These are phyloP conservation scores for Microbotryum intermedium DNA, from an alignment of 1,284 basidiomycete species.

Conservation along the genomic window DNA sequence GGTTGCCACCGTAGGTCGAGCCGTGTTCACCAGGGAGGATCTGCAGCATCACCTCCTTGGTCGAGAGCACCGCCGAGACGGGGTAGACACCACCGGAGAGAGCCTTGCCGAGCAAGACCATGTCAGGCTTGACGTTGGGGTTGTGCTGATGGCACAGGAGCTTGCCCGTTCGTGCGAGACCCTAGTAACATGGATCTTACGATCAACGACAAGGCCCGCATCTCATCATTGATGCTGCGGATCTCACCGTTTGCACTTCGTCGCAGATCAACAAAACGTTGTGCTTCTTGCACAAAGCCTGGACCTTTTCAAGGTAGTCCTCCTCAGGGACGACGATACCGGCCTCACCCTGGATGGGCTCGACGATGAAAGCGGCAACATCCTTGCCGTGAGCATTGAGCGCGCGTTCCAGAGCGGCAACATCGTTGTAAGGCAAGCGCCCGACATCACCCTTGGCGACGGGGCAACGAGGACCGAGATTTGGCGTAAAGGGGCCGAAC, in stretches of 20 bases:
- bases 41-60: slow-evolving; percentile 84
- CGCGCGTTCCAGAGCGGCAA: slow-evolving; percentile 72
- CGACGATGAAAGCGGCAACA: slow-evolving; percentile 87
- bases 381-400: slow-evolving; percentile 72
- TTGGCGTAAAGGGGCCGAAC: slow-evolving; percentile 83
- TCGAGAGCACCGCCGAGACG: slow-evolving; percentile 85
- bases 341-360: slow-evolving; percentile 97
- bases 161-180: slow-evolving; percentile 72
- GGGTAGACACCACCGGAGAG: slow-evolving; percentile 95
- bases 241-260: slow-evolving; percentile 74
- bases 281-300: slow-evolving; percentile 81
- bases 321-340: slow-evolving; percentile 88
- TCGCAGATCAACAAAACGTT: slow-evolving; percentile 94
- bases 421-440: slow-evolving; percentile 67
- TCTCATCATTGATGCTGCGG: slow-evolving; percentile 38
- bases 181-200: slow-evolving; percentile 44
- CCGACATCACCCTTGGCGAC: slow-evolving; percentile 46
- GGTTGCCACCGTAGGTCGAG: slow-evolving; percentile 75
- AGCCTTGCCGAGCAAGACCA: slow-evolving; percentile 90
- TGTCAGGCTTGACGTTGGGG: slow-evolving; percentile 71
- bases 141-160: slow-evolving; percentile 84
- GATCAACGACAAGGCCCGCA: slow-evolving; percentile 34
- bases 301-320: slow-evolving; percentile 71
- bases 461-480: slow-evolving; percentile 61
- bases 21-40: slow-evolving; percentile 97